Evolutionary conservation across 768 basidiomycete species (phyloP), one percentile per base, ranked within the genome.

Genomic region (Mycena rebaudengoi): DNA sequence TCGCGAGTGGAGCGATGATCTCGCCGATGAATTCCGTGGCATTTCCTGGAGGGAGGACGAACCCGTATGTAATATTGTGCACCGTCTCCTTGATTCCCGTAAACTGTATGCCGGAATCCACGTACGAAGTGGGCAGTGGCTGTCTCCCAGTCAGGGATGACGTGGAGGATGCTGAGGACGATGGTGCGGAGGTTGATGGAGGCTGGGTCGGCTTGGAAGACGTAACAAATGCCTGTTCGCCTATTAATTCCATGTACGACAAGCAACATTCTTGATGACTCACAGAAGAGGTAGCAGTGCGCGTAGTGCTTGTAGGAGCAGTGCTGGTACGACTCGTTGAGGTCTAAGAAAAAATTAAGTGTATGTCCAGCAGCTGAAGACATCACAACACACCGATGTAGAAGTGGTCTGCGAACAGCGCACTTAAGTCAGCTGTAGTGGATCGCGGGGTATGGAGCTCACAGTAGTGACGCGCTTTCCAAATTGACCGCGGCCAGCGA

Each of bases 1-100:
- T 73, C 26, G 60, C 69, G 28, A 76, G 41, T 1, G 80, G 79
- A 7, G 78, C 76, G 21, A 78, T 71, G 37, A 80, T 72, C 62
- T 80, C 78, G n/a, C 78, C 80, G 48, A 81, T 76, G 65, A 80
- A 81, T 60, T 81, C 80, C 4, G 71, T 73, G 20, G 76, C 61
- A 20, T 66, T 60, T 12, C 70, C 60, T 3, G 71, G 71, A 12
- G 78, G 78, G 55, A 80, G 73, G 30, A 72, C 70, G 53, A 75
- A 68, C 45, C 77, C 77, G 48, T 78, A 78, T 26, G 71, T 73
- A 14, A 79, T 75, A n/a, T 52, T 55, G 60, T 77, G 67, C 13
- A 67, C 68, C 23, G 76, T 69, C 53, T 80, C 78, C 7, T 75
- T 55, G 74, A 65, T 59, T 74, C 77, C 53, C 74, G 75, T 66